Percentiles rank a stretch among this genome's conserved stretches.
Evolutionary conservation across 2,329 filamentous ascomycete species (phyloP).

Genomic region (Scytalidium sp.): DNA sequence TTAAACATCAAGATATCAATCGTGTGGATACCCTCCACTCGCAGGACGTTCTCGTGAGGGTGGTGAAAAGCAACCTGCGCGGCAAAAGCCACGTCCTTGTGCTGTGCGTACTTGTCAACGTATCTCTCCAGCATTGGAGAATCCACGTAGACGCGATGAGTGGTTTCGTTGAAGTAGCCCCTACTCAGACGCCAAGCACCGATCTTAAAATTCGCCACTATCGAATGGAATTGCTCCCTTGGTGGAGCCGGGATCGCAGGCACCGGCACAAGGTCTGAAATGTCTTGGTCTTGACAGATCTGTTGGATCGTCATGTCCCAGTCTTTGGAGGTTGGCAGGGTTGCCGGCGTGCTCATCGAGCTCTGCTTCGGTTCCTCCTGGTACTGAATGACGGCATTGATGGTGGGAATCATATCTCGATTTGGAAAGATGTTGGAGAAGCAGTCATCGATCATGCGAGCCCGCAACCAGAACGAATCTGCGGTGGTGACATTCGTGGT

Average conservation of each 20-base stretch:
- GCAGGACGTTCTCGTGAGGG: slow-evolving; percentile 53
- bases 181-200: slow-evolving; percentile 51
- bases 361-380: background rate
- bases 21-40: slow-evolving; percentile 51
- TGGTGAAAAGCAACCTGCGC: slow-evolving; percentile 30
- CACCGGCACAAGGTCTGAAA: slow-evolving; percentile 39
- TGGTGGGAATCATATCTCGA: slow-evolving; percentile 11
- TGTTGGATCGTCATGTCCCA: slow-evolving; percentile 34
- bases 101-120: slow-evolving; percentile 33
- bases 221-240: slow-evolving; percentile 42
- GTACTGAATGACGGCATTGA: background rate
- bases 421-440: slow-evolving; percentile 44
- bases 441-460: slow-evolving; percentile 54
- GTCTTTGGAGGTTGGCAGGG: slow-evolving; percentile 22
- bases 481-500: slow-evolving; percentile 51
- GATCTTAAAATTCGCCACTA: slow-evolving; percentile 55
- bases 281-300: slow-evolving; percentile 20
- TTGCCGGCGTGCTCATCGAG: background rate
- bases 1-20: slow-evolving; percentile 74
- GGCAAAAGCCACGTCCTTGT: background rate
- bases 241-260: slow-evolving; percentile 36
- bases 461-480: slow-evolving; percentile 59
- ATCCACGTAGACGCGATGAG: slow-evolving; percentile 41
- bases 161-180: slow-evolving; percentile 52
- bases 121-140: slow-evolving; percentile 45